Evolutionary conservation across 108 stramenopile genomes (phyloP), one percentile per base, ranked within the genome.

Genomic region (Skeletonema grethae): DNA sequence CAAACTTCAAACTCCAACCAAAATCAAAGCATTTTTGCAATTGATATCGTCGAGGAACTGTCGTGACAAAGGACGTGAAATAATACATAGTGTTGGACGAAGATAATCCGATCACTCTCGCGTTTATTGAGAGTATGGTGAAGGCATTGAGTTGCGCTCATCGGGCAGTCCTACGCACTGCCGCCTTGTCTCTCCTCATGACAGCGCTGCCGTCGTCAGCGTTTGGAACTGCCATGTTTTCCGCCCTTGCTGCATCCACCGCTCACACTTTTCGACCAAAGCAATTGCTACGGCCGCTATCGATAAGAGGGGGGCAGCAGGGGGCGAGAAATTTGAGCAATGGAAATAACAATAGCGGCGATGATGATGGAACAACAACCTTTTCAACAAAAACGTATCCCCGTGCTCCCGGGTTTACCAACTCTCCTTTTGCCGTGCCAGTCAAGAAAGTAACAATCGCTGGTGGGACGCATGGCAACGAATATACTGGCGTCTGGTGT

Each of bases 391-490:
- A 61, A 28, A 32, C 25, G 13, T 63, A 72, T 38, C 35, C 62
- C 31, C 71, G 36, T 29, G 62, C 70, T 45, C 55, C 65, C 30
- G 39, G 61, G 12, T 10, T 63, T 29, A 35, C 77, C 32, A 59
- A 57, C 30, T 46, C 72, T 9, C 56, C 71, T 24, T 73, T 73
- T 67, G 12, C 36, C 3, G 57, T 35, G 25, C 65, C n/a, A n/a
- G 31, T 84, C 18, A 59, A 72, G 13, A 76, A 69, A n/a, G 87
- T 94, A 9, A 78, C 83, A 6, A 81, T 94, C 43, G 87, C 92
- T 13, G 94, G 94, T 36, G 94, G 92, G 45, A 92, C 91, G n/a
- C 94, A 95, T 79, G 94, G 94, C 2, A 95, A 95, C 77, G 94
- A 95, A 70, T 92, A 90, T 61, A 92, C 91, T 31, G 94, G 94